A percentile compares a stretch with the other conserved stretches of the same genome.
These are phyloP conservation scores for Amniculicola lignicola DNA, from an alignment of 495 filamentous ascomycete species.

Conservation along the genomic window DNA sequence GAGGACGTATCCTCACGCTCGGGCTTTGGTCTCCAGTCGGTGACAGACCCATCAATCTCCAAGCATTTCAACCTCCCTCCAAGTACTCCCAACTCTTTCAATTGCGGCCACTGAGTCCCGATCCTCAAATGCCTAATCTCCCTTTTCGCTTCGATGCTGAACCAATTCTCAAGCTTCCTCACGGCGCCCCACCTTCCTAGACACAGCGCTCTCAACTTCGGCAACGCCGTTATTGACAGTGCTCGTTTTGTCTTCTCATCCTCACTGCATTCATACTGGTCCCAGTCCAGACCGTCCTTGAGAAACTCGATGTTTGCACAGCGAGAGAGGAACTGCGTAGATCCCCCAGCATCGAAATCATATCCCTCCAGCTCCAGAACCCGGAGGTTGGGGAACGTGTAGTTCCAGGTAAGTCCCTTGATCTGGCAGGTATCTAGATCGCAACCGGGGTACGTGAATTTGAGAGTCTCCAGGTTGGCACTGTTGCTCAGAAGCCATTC, in stretches of 20 bases:
- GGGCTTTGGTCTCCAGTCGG: constrained; percentile 4
- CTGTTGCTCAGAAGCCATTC: constrained; percentile 6
- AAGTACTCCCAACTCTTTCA: not conserved
- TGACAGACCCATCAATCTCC: constrained; percentile 1
- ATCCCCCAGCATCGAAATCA: not conserved
- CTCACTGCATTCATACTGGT: not conserved
- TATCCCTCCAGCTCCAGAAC: constrained; percentile 9
- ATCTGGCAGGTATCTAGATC: constrained; percentile 23
- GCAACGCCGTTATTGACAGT: not conserved
- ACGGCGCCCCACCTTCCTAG: not conserved
- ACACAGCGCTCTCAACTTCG: constrained; percentile 4
- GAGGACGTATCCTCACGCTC: too few relatives aligned
- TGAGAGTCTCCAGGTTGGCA: constrained; percentile 11
- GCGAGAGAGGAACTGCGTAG: constrained; percentile 1
- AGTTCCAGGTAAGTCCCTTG: constrained; percentile 22
- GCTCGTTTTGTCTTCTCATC: too few relatives aligned
- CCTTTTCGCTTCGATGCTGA: not conserved
- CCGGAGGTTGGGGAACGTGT: constrained; percentile 12
- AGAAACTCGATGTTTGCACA: constrained; percentile 7
- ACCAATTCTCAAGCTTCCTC: not conserved
- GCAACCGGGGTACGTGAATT: constrained; percentile 17
- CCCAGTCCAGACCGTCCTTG: constrained; percentile 1
- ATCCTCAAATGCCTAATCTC: constrained; percentile 6
- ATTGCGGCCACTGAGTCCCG: not conserved
- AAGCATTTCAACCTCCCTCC: not conserved